Base-by-base conservation (phyloP, 2,329 filamentous ascomycete genomes). In the Neoarthrinium moseri region DNA sequence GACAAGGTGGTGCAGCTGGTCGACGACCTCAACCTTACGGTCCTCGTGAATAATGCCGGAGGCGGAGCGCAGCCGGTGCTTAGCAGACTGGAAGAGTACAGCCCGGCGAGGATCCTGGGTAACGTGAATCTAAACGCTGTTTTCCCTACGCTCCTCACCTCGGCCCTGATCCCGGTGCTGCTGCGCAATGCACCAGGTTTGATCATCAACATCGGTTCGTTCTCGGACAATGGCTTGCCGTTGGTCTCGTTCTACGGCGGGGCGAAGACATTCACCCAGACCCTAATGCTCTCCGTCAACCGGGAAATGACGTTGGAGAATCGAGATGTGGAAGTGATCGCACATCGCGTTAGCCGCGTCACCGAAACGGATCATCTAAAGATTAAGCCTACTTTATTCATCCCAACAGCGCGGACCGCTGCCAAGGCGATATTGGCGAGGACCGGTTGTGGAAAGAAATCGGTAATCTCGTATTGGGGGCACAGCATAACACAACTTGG, bases 21-120 rank as follows among this genome's bases (percentile, higher is more conserved):
- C 15, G 15, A 34, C n/a, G 65, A 62, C 40, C 56, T 74, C 27
- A 59, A 72, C 49, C 60, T 84, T 24, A 79, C 72, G 1, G 61
- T 82, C 2, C 62, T 83, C 20, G 59, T 83, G 54, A 83, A 83
- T 61, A 83, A 82, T 57, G 72, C 78, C 0, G 78, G 79, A 17
- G 59, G 54, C 4, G 45, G 53, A 3, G 44, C 50, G 11, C 42
- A 62, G 45, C 58, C 62, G 4, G 49, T 56, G 1, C 75, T 65
- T 46, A 57, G 56, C 4, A 51, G 64, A 3, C 56, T 78, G 4
- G 57, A 65, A 11, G 56, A 67, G 3, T 61, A 62, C 10, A 58
- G 64, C 0, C 55, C 61, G 13, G 53, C 61, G 0, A 62, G 73
- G 24, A 59, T 77, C 46, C 62, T 71, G 46, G 51, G 50, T n/a